phyloP scores from a whole-genome alignment of 2,329 filamentous ascomycete species.

The Graphilbum fragrans region DNA sequence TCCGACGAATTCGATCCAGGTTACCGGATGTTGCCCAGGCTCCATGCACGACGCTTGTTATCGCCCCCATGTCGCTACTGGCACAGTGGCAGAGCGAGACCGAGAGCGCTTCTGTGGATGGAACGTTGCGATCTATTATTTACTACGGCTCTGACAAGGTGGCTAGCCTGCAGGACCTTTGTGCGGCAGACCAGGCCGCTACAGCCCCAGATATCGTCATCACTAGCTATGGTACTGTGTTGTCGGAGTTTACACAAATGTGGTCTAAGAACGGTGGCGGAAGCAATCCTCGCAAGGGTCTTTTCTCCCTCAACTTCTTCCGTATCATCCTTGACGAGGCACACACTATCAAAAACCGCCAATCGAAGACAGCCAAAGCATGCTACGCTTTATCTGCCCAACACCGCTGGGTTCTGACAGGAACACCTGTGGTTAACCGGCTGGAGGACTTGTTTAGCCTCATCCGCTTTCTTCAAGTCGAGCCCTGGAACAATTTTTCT shows the following conservation, averaged over 20 bases:
- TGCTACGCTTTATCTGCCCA: constrained; percentile 80
- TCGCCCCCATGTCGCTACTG: constrained; percentile 96
- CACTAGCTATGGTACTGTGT: constrained; percentile 83
- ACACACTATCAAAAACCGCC: constrained; percentile 80
- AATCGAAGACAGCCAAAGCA: constrained; percentile 87
- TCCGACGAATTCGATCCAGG: constrained; percentile 28
- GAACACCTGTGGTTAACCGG: constrained; percentile 92
- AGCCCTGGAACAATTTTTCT: constrained; percentile 97
- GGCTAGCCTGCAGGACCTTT: constrained; percentile 65
- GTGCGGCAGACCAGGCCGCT: constrained; percentile 58
- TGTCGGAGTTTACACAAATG: constrained; percentile 79
- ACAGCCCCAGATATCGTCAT: constrained; percentile 83
- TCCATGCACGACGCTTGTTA: constrained; percentile 80
- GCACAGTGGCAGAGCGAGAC: constrained; percentile 96
- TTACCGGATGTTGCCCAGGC: constrained; percentile 47
- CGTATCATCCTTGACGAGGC: constrained; percentile 91
- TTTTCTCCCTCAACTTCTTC: constrained; percentile 92
- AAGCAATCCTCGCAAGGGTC: constrained; percentile 51
- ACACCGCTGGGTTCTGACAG: constrained; percentile 88
- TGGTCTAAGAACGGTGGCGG: constrained; percentile 49
- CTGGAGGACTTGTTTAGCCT: constrained; percentile 91
- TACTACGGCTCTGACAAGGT: constrained; percentile 88
- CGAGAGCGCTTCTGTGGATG: constrained; percentile 74
- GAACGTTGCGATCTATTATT: constrained; percentile 70
- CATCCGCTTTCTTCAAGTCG: constrained; percentile 82